These are phyloP conservation scores for Fusarium keratoplasticum DNA, from an alignment of 2,329 filamentous ascomycete species.

Conservation along the genomic window DNA sequence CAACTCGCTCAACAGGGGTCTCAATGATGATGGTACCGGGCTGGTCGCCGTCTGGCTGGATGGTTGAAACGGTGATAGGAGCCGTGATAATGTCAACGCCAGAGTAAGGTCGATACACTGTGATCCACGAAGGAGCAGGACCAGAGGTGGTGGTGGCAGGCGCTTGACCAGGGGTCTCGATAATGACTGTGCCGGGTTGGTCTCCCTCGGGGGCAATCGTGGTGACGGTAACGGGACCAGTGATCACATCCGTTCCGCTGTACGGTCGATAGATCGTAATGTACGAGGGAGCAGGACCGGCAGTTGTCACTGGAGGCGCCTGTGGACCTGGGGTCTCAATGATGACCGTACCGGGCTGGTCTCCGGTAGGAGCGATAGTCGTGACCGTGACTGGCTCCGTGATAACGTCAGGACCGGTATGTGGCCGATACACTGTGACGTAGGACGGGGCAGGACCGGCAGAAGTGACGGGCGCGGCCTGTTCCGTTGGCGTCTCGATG, in stretches of 20 bases:
- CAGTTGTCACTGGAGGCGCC: conserved; percentile 15
- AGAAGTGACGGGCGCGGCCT: conserved; percentile 16
- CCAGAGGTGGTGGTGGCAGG: neutral
- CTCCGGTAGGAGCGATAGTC: conserved; percentile 19
- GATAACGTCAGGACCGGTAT: conserved; percentile 21
- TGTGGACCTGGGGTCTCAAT: conserved; percentile 27
- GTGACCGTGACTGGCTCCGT: conserved; percentile 22
- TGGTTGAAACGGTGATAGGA: conserved; percentile 8
- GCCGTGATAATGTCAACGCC: neutral
- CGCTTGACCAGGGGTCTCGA: conserved; percentile 23
- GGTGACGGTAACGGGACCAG: neutral
- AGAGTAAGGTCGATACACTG: neutral
- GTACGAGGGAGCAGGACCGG: conserved; percentile 3
- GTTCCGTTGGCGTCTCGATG: conserved; percentile 24
- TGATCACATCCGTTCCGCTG: neutral
- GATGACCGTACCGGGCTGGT: conserved; percentile 26
- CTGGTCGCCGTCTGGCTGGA: neutral
- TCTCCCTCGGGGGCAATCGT: conserved; percentile 25
- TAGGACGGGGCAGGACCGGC: conserved; percentile 20
- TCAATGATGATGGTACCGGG: conserved; percentile 25
- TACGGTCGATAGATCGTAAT: neutral
- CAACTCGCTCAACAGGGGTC: neutral
- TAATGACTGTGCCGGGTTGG: conserved; percentile 27
- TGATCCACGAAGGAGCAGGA: neutral
- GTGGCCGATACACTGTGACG: conserved; percentile 20